A percentile compares a stretch with the other conserved stretches of the same genome.
Conservation (phyloP, 1,284 basidiomycete species). For the Cerrena zonata region DNA sequence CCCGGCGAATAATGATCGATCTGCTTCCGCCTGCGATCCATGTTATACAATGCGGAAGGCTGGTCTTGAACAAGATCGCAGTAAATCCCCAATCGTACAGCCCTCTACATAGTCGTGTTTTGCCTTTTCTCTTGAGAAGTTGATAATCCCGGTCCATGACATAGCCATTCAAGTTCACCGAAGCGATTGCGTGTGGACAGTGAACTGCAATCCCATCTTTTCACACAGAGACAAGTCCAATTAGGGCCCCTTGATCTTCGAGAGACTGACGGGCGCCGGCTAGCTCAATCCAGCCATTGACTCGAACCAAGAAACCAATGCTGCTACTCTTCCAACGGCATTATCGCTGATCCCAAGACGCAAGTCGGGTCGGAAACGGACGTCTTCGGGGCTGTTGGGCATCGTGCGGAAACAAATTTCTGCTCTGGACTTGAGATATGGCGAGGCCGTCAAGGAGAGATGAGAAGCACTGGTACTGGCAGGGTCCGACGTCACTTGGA, state of each 20-base stretch:
- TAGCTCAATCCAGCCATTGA: constrained; percentile 49
- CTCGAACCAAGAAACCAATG: constrained; percentile 68
- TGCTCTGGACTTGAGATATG: constrained; percentile 50
- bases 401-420: constrained; percentile 73
- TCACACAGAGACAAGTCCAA: constrained; percentile 10
- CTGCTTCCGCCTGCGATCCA: too few species aligned
- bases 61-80: too few species aligned
- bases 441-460: constrained; percentile 55
- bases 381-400: constrained; percentile 57
- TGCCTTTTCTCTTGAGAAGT: too few species aligned
- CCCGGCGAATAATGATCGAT: too few species aligned
- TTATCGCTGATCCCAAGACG: constrained; percentile 63
- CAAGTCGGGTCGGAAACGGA: constrained; percentile 60
- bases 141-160: too few species aligned
- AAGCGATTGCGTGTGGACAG: too few species aligned
- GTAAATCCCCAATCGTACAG: too few species aligned
- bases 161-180: too few species aligned
- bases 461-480: constrained; percentile 21
- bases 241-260: too few species aligned
- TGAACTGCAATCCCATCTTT: too few species aligned
- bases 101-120: too few species aligned
- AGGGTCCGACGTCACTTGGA: constrained; percentile 32
- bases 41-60: too few species aligned
- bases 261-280: constrained; percentile 9
- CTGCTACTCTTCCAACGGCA: constrained; percentile 57